phyloP scores from a whole-genome alignment of 805 yeast genomes.

The Nakazawaea ernobii region DNA sequence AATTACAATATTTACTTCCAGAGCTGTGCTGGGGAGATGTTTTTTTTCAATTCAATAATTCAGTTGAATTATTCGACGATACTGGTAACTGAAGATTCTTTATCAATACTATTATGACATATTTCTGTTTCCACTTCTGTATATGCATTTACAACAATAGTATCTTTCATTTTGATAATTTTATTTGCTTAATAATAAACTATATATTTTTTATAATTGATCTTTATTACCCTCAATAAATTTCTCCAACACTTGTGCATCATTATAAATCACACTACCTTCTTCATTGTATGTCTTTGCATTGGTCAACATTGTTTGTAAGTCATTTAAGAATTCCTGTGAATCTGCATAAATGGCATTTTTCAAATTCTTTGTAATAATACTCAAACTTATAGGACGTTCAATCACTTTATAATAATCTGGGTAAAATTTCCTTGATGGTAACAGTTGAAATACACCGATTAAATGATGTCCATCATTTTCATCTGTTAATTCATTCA shows the following conservation, averaged over 20 bases:
- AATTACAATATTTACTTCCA: too few species aligned
- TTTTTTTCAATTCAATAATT: too few species aligned
- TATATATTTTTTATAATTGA: not conserved
- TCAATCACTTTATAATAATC: slow-evolving; percentile 71
- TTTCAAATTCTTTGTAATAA: slow-evolving; percentile 44
- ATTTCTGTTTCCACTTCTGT: too few species aligned
- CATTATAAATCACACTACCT: slow-evolving; percentile 56
- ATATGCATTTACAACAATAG: too few species aligned
- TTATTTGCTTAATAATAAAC: not conserved
- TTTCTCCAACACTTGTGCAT: slow-evolving; percentile 44
- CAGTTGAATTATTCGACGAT: too few species aligned
- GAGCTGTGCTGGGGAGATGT: too few species aligned
- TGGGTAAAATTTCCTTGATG: slow-evolving; percentile 71
- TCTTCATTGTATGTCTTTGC: slow-evolving; percentile 68
- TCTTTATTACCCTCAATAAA: slow-evolving; percentile 19
- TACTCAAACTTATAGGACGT: slow-evolving; percentile 54
- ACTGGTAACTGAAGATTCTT: too few species aligned
- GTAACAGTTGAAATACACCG: slow-evolving; percentile 62
- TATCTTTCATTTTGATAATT: too few species aligned
- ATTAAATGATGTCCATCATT: slow-evolving; percentile 39
- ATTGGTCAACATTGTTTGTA: slow-evolving; percentile 54
- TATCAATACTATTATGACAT: too few species aligned
- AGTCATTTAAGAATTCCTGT: slow-evolving; percentile 44
- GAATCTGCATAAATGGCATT: slow-evolving; percentile 27
- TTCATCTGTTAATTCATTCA: slow-evolving; percentile 36